phyloP scores from a whole-genome alignment of 1,139 yeast species.

The Saccharomyces hybrid region DNA sequence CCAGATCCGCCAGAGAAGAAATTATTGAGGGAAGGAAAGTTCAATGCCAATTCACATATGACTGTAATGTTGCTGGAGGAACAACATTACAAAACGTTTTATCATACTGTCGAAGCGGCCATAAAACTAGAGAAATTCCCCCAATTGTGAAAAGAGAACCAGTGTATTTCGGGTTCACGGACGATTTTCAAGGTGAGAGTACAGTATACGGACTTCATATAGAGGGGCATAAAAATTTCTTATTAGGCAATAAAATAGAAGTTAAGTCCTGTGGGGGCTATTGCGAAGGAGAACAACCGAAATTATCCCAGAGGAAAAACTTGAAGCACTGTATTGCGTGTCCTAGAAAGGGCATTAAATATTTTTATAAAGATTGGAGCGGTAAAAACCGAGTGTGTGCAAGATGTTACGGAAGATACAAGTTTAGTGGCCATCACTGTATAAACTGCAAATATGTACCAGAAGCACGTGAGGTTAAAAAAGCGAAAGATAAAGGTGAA shows the following conservation, averaged over 20 bases:
- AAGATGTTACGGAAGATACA: constrained; percentile 22
- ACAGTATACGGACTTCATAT: constrained; percentile 15
- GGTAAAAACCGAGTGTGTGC: constrained; percentile 21
- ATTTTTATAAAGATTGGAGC: constrained; percentile 23
- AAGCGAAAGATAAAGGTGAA: constrained; percentile 12
- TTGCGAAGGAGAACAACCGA: constrained; percentile 17
- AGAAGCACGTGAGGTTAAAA: constrained; percentile 20
- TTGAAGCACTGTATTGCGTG: constrained; percentile 22
- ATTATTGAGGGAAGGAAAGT: constrained; percentile 18
- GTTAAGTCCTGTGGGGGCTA: constrained; percentile 12
- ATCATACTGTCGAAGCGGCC: constrained; percentile 22
- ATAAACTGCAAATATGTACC: constrained; percentile 22
- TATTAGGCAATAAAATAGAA: constrained; percentile 20
- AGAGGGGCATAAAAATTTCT: constrained; percentile 12
- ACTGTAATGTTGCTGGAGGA: constrained; percentile 19
- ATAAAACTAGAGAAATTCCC: constrained; percentile 15
- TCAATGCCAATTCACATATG: constrained; percentile 22
- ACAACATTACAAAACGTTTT: constrained; percentile 21
- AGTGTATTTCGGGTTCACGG: constrained; percentile 18
- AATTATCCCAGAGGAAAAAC: constrained; percentile 10
- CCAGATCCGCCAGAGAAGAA: constrained; percentile 17
- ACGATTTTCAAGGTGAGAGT: constrained; percentile 12
- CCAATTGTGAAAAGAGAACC: constrained; percentile 14
- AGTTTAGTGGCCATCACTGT: constrained; percentile 21
- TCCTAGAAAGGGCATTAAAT: constrained; percentile 19